Conservation (phyloP, 2,329 filamentous ascomycete species). For the Cercospora sp. region DNA sequence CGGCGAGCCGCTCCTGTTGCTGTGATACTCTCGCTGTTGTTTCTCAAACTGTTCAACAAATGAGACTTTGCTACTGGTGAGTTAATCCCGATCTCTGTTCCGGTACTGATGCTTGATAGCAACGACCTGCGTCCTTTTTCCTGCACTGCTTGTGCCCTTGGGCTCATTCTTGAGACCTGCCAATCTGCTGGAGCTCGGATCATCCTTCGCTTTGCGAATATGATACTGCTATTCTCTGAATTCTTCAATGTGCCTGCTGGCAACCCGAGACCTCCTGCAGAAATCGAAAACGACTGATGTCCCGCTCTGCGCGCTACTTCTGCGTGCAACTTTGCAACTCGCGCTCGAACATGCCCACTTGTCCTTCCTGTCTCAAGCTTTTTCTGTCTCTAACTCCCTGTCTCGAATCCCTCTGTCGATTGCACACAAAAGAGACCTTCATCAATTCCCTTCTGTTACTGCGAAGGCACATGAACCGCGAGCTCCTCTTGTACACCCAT, state of each 20-base stretch:
- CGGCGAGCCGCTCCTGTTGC: background rate
- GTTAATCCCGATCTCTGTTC: background rate
- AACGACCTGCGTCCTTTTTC: background rate
- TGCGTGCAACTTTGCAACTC: conserved; percentile 2
- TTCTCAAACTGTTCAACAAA: background rate
- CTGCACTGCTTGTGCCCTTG: background rate
- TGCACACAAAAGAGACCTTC: background rate
- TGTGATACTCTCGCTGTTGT: background rate
- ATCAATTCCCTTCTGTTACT: background rate
- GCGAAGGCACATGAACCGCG: background rate
- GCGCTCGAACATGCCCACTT: background rate
- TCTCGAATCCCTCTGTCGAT: background rate
- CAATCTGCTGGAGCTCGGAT: too few species aligned
- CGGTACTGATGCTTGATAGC: background rate
- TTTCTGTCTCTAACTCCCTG: conserved; percentile 2
- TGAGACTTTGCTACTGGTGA: background rate
- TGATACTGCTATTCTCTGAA: background rate
- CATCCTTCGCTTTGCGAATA: background rate
- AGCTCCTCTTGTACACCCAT: background rate
- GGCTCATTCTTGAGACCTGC: background rate
- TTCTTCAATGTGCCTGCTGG: background rate
- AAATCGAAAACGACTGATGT: background rate
- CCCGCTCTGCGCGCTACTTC: background rate
- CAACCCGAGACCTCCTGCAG: background rate
- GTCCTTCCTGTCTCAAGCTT: background rate